Base-by-base conservation (phyloP, 768 basidiomycete genomes). In the Mycena rebaudengoi region DNA sequence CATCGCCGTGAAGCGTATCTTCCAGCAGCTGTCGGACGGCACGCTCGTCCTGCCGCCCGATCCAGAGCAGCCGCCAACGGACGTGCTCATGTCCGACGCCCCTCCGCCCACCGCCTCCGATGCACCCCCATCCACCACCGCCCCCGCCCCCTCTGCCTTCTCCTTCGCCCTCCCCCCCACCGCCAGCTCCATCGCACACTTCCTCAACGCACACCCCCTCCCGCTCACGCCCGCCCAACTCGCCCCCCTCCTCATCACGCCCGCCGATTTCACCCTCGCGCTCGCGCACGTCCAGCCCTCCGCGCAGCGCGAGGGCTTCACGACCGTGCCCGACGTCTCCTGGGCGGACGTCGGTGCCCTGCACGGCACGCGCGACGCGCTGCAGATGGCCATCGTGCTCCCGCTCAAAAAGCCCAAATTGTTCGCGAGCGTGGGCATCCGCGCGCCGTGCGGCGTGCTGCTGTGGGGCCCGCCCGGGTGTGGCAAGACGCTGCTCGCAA, bases 381-480 rank as follows among this genome's bases (percentile, higher is more conserved):
- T 99, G 39, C 95, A 96, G 70, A 98, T 98, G 96, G 93, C 95
- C 14, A 94, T 99, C 68, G 96, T 99, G 4, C 94, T 98, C 70
- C 97, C 98, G 7, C 96, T 99, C 68, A 84, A 87, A 49, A 81
- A 93, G 30, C 97, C 98, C 0, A 95, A 95, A 71, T 74, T 99
- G 3, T 99, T 99, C 77, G 87, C 79, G 45, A 85, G 86, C 11
- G 92, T 98, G 1, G 98, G 98, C 7, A 95, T 99, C 65, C 88
- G 90, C 29, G 93, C 94, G 0, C 89, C 95, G 0, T 96, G 95
- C 71, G 98, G 97, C 0, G 98, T 99, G 3, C 79, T 99, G 32
- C 78, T 99, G n/a, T 99, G 98, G 98, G 98, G 98, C 29, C 98
- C 98, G 25, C 97, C 98, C 0, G 98, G 98, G 11, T 99, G 97